Percentiles rank a stretch among this genome's conserved stretches.
Evolutionary conservation across 495 filamentous ascomycete species (phyloP).

Genomic region (Aspergillus indologenus): DNA sequence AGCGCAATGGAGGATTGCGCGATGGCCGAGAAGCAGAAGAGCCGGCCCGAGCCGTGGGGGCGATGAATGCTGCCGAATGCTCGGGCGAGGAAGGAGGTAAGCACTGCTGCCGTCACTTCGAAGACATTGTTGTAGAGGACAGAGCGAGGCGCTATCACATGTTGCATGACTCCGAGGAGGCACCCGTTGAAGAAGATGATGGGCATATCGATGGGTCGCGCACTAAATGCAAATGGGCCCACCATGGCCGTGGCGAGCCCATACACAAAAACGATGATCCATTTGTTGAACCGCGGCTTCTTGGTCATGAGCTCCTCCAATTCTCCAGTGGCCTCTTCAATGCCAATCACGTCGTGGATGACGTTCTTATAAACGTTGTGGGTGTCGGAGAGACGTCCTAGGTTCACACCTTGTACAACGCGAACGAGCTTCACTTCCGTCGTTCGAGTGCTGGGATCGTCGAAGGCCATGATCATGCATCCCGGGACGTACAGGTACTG

Average conservation of each 20-base stretch:
- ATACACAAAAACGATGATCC: constrained; percentile 69
- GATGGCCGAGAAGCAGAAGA: constrained; percentile 87
- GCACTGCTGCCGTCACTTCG: constrained; percentile 75
- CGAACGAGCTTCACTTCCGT: constrained; percentile 86
- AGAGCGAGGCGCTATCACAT: constrained; percentile 69
- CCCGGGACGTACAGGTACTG: constrained; percentile 88
- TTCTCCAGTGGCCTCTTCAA: constrained; percentile 72
- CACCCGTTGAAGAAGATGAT: constrained; percentile 79
- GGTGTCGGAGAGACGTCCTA: constrained; percentile 75
- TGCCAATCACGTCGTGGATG: constrained; percentile 77
- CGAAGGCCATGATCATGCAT: constrained; percentile 91
- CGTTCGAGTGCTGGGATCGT: constrained; percentile 81
- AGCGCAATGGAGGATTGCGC: constrained; percentile 88
- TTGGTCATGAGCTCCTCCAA: constrained; percentile 65
- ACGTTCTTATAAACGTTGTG: constrained; percentile 91
- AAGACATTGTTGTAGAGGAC: constrained; percentile 79
- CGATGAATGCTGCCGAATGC: constrained; percentile 71
- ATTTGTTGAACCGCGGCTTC: constrained; percentile 59
- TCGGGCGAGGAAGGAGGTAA: constrained; percentile 80
- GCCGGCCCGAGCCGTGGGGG: neutral
- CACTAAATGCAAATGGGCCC: constrained; percentile 84
- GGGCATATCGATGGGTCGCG: constrained; percentile 79
- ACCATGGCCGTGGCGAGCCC: constrained; percentile 73
- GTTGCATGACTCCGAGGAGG: constrained; percentile 75
- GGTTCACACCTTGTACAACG: constrained; percentile 68